Evolutionary conservation across 2,329 filamentous ascomycete species (phyloP), one percentile per base, ranked within the genome.

Genomic region (Pyrenophora graminea): DNA sequence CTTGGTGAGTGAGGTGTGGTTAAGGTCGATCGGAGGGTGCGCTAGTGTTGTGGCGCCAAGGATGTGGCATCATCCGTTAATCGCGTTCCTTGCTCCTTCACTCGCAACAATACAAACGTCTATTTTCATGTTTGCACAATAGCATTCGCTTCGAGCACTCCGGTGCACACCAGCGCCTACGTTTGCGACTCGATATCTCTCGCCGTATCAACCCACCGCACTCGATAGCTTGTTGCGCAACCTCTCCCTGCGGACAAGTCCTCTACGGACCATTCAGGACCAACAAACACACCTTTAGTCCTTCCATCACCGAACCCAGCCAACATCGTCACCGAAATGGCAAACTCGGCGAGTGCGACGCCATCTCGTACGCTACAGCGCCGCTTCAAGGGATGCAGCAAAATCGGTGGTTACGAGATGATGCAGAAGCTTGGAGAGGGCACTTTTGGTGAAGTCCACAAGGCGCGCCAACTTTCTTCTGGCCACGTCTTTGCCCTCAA

Each of bases 381-480:
- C 72, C 67, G 87, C 59, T 99, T 95, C 72, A 80, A 81, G 45
- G 94, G 94, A 56, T 97, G 93, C 79, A 94, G 91, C 41, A 85
- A 84, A 66, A 91, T 95, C 61, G 78, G 79, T 62, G 88, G 91
- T 61, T 95, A 94, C 72, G 89, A 92, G 62, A 78, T 94, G 32
- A 77, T 89, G 61, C 85, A 85, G 45, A 95, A 95, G 76, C 83
- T 99, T 48, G 93, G 93, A 62, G 93, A 97, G 73, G 93, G 93
- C 55, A 97, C 93, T 18, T 97, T 97, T 76, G 93, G 93, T 61
- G 91, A 97, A 77, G 94, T 97, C 33, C 91, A 96, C 74, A 94
- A 93, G 68, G 94, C 91, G 55, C 84, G 84, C 55, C 91, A 89
- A 23, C 87, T 85, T 66, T 88, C 83, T 66, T 89, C 85, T 1